Conservation (phyloP, 768 basidiomycete species). For the Boletus rufocinnamomeus region DNA sequence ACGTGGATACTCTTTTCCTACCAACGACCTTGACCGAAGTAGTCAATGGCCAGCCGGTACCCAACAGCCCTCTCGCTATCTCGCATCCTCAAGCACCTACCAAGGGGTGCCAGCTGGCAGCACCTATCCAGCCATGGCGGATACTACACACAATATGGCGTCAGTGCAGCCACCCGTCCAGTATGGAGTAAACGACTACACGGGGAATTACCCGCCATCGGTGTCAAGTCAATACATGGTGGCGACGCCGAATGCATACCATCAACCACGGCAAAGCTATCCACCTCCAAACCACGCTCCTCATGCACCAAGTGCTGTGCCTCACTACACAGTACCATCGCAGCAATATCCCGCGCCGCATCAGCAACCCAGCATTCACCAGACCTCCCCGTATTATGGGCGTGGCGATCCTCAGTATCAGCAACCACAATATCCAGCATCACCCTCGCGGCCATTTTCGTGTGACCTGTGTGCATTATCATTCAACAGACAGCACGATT, state of each 20-base stretch:
- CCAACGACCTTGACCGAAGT: slow-evolving; percentile 18
- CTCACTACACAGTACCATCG: slow-evolving; percentile 32
- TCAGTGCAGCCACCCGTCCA: slow-evolving; percentile 22
- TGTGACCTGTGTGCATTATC: slow-evolving; percentile 78
- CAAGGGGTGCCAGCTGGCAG: slow-evolving; percentile 14
- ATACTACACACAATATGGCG: slow-evolving; percentile 21
- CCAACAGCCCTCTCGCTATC: slow-evolving; percentile 29
- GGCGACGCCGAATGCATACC: slow-evolving; percentile 19
- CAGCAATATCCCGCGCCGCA: slow-evolving; percentile 32
- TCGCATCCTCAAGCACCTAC: slow-evolving; percentile 24
- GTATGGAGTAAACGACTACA: slow-evolving; percentile 28
- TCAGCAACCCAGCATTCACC: slow-evolving; percentile 19
- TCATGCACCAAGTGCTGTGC: slow-evolving; percentile 39
- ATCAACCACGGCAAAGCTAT: slow-evolving; percentile 30
- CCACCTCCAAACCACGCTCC: slow-evolving; percentile 27
- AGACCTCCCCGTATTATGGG: slow-evolving; percentile 40
- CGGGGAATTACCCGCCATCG: slow-evolving; percentile 16
- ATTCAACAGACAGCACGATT: slow-evolving; percentile 83
- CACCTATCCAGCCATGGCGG: slow-evolving; percentile 22
- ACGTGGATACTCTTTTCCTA: slow-evolving; percentile 32
- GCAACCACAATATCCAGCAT: slow-evolving; percentile 52
- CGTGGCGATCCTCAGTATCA: slow-evolving; percentile 29
- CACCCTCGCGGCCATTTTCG: slow-evolving; percentile 62
- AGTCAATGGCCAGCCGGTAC: slow-evolving; percentile 27
- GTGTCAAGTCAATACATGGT: slow-evolving; percentile 26